These are phyloP conservation scores for Pelargonium citronellum DNA, from an alignment of 441 rosid species.

Conservation along the genomic window DNA sequence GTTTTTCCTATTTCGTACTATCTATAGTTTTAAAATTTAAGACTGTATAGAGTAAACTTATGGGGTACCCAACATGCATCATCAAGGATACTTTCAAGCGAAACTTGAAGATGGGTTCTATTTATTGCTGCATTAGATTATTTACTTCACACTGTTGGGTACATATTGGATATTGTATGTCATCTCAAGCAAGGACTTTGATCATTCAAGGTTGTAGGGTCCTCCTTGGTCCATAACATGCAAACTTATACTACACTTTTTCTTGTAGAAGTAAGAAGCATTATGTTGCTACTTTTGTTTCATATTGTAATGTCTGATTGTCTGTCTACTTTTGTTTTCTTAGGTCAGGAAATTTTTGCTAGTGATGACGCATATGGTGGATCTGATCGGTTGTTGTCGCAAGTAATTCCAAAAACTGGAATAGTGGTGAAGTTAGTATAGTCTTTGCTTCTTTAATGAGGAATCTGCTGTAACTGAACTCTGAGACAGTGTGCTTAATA, in stretches of 20 bases:
- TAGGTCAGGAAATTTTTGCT: slow-evolving; percentile 84
- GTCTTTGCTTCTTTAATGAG: slow-evolving; percentile 7
- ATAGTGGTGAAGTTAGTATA: slow-evolving; percentile 66
- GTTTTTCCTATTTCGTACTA: not conserved
- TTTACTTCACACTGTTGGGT: not conserved
- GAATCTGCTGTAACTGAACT: slow-evolving; percentile 12
- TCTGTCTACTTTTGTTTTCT: not conserved
- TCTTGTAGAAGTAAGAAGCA: not conserved
- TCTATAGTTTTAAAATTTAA: not conserved
- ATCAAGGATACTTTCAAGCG: not conserved
- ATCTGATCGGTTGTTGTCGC: slow-evolving; percentile 76
- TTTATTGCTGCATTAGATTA: not conserved
- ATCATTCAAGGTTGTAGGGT: not conserved
- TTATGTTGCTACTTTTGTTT: not conserved
- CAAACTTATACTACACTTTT: not conserved
- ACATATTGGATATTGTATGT: not conserved
- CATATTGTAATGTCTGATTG: not conserved
- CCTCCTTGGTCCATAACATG: not conserved
- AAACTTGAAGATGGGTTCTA: not conserved
- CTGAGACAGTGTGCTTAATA: slow-evolving; percentile 17
- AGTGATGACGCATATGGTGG: slow-evolving; percentile 94
- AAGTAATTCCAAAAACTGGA: slow-evolving; percentile 70
- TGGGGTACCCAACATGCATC: not conserved
- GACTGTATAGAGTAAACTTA: not conserved
- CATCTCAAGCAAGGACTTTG: not conserved